Conservation (phyloP, 2,329 filamentous ascomycete genomes). For the Teratosphaeria destructans region DNA sequence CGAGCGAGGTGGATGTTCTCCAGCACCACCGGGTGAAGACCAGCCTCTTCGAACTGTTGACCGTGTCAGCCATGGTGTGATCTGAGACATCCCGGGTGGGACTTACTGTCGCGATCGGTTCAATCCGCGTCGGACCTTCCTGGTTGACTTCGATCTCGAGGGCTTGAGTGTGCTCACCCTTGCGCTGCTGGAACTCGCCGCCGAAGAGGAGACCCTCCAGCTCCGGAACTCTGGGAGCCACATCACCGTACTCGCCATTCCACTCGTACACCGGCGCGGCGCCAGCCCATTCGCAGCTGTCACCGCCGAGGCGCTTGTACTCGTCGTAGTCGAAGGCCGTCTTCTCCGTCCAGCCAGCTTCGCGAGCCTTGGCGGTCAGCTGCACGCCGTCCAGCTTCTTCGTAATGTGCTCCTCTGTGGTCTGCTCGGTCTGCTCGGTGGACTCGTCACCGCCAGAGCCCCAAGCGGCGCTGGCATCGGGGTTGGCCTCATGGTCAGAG, state of each 20-base stretch:
- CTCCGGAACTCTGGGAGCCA: slow-evolving; percentile 59
- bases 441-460: not conserved
- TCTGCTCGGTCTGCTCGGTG: not conserved
- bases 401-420: not conserved
- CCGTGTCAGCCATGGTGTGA: too few species aligned
- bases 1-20: slow-evolving; percentile 64
- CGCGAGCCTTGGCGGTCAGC: not conserved
- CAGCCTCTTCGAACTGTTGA: slow-evolving; percentile 59
- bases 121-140: slow-evolving; percentile 38
- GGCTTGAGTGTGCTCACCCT: slow-evolving; percentile 55
- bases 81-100: too few species aligned
- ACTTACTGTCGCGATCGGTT: slow-evolving; percentile 42
- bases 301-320: slow-evolving; percentile 10
- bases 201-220: slow-evolving; percentile 71
- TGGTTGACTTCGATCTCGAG: slow-evolving; percentile 41
- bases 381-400: not conserved
- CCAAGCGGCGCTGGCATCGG: not conserved
- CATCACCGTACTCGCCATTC: slow-evolving; percentile 74
- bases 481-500: not conserved
- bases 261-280: slow-evolving; percentile 68
- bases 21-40: slow-evolving; percentile 73
- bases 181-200: slow-evolving; percentile 41
- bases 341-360: slow-evolving; percentile 6
- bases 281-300: slow-evolving; percentile 31
- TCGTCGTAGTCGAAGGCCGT: slow-evolving; percentile 19